Conservation (phyloP, 2,329 filamentous ascomycete genomes). For the Bipolaris oryzae region DNA sequence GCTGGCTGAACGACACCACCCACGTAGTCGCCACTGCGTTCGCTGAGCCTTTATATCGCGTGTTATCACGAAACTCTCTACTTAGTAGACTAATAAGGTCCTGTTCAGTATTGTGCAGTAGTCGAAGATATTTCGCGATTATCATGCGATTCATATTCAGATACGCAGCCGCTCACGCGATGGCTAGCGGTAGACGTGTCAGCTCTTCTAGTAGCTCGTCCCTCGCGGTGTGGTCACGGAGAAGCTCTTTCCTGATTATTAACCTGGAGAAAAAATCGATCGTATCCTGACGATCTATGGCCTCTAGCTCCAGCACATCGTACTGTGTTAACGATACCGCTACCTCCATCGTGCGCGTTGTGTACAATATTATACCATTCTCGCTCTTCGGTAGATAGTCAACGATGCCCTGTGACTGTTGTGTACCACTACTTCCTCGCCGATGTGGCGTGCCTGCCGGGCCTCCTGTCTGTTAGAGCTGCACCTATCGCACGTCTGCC, state of each 20-base stretch:
- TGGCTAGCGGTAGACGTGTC: slow-evolving; percentile 50
- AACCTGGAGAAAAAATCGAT: slow-evolving; percentile 10
- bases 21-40: slow-evolving; percentile 53
- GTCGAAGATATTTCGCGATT: slow-evolving; percentile 44
- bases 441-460: not conserved
- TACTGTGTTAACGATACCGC: slow-evolving; percentile 13
- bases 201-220: slow-evolving; percentile 34
- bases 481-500: not conserved
- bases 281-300: not conserved
- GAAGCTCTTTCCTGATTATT: slow-evolving; percentile 11
- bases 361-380: slow-evolving; percentile 14
- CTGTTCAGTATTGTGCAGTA: slow-evolving; percentile 42
- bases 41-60: slow-evolving; percentile 43
- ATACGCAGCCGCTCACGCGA: slow-evolving; percentile 48
- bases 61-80: slow-evolving; percentile 48
- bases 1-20: slow-evolving; percentile 52
- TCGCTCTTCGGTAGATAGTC: slow-evolving; percentile 22
- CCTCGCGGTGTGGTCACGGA: not conserved
- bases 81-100: slow-evolving; percentile 46
- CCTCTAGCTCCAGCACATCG: slow-evolving; percentile 18
- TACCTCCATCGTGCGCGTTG: slow-evolving; percentile 18
- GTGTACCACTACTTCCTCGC: slow-evolving; percentile 37
- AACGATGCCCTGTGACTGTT: slow-evolving; percentile 26
- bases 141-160: slow-evolving; percentile 40
- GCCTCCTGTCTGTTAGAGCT: not conserved